Evolutionary conservation across 1,139 yeast species (phyloP).

Genomic region (Nakaseomyces uthaithaninus): DNA sequence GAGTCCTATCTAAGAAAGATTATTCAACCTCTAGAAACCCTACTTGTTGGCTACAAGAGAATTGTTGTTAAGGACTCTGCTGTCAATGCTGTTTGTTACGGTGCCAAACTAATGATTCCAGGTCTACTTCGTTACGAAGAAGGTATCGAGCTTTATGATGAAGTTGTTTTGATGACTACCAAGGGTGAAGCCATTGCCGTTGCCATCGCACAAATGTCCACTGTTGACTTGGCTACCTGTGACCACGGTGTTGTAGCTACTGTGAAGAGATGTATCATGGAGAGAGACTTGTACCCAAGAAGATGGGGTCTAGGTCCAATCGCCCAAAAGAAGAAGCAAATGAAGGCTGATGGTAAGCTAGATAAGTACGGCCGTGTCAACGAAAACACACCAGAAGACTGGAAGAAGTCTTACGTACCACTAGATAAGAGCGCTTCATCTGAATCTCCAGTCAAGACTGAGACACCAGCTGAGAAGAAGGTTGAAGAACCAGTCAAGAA

Average conservation of each 20-base stretch:
- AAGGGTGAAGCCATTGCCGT: slow-evolving; percentile 99
- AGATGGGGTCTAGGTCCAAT: slow-evolving; percentile 99
- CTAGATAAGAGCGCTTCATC: slow-evolving; percentile 52
- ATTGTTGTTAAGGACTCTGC: slow-evolving; percentile 97
- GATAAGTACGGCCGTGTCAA: slow-evolving; percentile 91
- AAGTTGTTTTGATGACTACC: slow-evolving; percentile 95
- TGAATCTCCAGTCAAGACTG: slow-evolving; percentile 26
- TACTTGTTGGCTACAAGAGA: slow-evolving; percentile 91
- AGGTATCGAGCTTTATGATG: slow-evolving; percentile 95
- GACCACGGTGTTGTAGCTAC: slow-evolving; percentile 98
- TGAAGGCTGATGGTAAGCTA: slow-evolving; percentile 94
- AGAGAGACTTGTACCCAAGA: slow-evolving; percentile 97
- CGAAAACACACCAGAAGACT: slow-evolving; percentile 85
- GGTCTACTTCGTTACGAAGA: slow-evolving; percentile 96
- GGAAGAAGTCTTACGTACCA: slow-evolving; percentile 85
- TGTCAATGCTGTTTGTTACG: slow-evolving; percentile 96
- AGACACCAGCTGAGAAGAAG: slow-evolving; percentile 32
- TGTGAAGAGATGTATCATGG: slow-evolving; percentile 99
- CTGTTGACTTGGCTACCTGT: slow-evolving; percentile 91
- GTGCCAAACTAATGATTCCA: slow-evolving; percentile 98
- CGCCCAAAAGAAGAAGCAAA: slow-evolving; percentile 96
- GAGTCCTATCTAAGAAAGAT: slow-evolving; percentile 91
- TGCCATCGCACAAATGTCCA: slow-evolving; percentile 98
- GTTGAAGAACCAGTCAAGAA: slow-evolving; percentile 25
- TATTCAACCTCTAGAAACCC: slow-evolving; percentile 90